phyloP scores from a whole-genome alignment of 1,284 basidiomycete species.

The Cutaneotrichosporon curvatum region DNA sequence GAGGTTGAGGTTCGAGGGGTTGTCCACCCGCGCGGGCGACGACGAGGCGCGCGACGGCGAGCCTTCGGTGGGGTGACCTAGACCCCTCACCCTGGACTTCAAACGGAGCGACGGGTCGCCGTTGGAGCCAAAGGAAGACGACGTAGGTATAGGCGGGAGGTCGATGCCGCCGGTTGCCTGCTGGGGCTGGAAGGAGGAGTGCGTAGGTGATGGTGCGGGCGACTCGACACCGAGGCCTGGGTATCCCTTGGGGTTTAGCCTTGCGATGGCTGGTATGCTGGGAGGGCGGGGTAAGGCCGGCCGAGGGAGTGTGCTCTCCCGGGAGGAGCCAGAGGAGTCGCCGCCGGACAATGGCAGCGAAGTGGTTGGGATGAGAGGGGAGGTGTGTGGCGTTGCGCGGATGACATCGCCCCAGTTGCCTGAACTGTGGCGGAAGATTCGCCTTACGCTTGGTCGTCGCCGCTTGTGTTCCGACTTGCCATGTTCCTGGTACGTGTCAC shows the following conservation, averaged over 20 bases:
- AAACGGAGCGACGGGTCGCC: constrained; percentile 12
- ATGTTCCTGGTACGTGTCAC: constrained; percentile 1
- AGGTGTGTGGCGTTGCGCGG: constrained; percentile 6
- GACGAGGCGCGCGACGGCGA: constrained; percentile 9
- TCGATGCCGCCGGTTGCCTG: not conserved
- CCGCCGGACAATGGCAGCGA: not conserved
- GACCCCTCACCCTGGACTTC: constrained; percentile 11
- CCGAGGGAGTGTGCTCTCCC: not conserved
- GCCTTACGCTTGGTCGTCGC: constrained; percentile 28
- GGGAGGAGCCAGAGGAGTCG: not conserved
- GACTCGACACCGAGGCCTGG: constrained; percentile 7
- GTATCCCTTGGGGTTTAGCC: constrained; percentile 11
- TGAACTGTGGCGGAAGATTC: constrained; percentile 35
- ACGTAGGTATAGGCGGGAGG: not conserved
- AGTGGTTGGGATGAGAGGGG: constrained; percentile 1
- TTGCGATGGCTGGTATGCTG: constrained; percentile 8
- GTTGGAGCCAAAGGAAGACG: not conserved
- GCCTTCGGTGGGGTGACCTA: constrained; percentile 13
- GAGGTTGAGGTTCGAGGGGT: not conserved
- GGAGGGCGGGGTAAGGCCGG: constrained; percentile 6
- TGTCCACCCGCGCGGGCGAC: constrained; percentile 2
- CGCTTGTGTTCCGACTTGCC: constrained; percentile 1
- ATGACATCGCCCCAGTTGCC: constrained; percentile 40
- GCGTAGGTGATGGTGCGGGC: constrained; percentile 1
- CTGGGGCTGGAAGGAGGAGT: not conserved